Percentiles rank a stretch among this genome's conserved stretches.
phyloP scores from a whole-genome alignment of 306 rosid genomes.

The Cucurbita argyrosperma region DNA sequence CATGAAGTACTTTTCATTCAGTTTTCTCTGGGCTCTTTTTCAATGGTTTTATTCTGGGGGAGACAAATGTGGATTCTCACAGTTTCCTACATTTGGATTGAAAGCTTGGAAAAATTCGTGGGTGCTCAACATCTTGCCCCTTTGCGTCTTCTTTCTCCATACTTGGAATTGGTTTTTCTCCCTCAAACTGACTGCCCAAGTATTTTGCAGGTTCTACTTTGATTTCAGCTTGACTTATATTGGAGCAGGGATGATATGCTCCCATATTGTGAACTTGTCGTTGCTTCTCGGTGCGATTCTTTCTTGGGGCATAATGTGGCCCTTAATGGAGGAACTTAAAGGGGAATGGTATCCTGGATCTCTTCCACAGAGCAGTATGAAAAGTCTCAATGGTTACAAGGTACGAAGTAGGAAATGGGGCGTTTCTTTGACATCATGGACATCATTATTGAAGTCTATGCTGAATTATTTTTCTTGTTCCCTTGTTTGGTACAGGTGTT shows the following conservation, averaged over 20 bases:
- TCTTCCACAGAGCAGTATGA: slow-evolving; percentile 77
- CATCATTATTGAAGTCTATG: not conserved
- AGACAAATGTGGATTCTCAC: slow-evolving; percentile 63
- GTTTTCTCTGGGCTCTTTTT: slow-evolving; percentile 84
- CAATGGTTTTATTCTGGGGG: slow-evolving; percentile 93
- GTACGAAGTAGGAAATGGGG: slow-evolving; percentile 16
- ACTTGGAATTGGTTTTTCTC: not conserved
- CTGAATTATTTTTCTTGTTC: slow-evolving; percentile 8
- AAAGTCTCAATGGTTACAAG: slow-evolving; percentile 92
- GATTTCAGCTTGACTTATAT: slow-evolving; percentile 94
- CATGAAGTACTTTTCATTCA: slow-evolving; percentile 50
- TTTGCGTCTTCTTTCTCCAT: not conserved
- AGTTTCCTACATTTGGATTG: slow-evolving; percentile 93
- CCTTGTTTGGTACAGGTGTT: slow-evolving; percentile 51
- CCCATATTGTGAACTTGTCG: slow-evolving; percentile 85
- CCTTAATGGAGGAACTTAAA: slow-evolving; percentile 57
- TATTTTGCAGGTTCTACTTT: slow-evolving; percentile 74
- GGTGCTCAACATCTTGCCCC: slow-evolving; percentile 13
- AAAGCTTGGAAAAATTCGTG: slow-evolving; percentile 74
- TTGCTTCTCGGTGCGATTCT: slow-evolving; percentile 81
- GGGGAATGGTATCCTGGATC: slow-evolving; percentile 86
- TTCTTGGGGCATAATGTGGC: slow-evolving; percentile 99
- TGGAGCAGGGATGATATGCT: slow-evolving; percentile 99
- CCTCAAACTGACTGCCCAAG: slow-evolving; percentile 10
- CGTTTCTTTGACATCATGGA: not conserved